Base-by-base conservation (phyloP, 371 early-diverging fungal species). In the Thermomucor indicae-seudaticae region DNA sequence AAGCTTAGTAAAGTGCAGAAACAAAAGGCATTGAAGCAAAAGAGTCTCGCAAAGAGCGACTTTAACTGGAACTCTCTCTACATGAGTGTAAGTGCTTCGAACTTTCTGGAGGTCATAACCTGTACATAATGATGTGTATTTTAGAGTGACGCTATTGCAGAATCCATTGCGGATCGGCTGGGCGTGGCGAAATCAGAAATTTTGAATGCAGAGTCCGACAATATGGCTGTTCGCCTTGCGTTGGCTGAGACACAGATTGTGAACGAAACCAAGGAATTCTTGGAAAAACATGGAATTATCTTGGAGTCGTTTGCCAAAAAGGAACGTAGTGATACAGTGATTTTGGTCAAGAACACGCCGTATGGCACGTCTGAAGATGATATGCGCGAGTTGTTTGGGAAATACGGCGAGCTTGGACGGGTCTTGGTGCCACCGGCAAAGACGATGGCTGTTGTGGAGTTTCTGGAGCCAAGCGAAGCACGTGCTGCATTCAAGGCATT, bases 231-330 rank as follows among this genome's bases (percentile, higher is more conserved):
- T 3, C 83, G 95, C 23, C 72, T 96, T 43, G 97, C 98, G 0
- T 77, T 96, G 32, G 98, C 98, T 14, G 98, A 98, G 70, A 97
- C 98, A 0, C 89, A 96, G 55, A 85, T 98, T 43, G 84, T 97
- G 44, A 81, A 79, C 63, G 96, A 96, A 60, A 96, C 96, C 14
- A 96, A 96, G 63, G 68, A 82, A 40, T 97, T 83, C 57, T 81
- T 97, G 55, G 89, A 91, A 60, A 79, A 88, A 54, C 85, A 92
- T 43, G 96, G 96, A 17, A 85, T 97, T 46, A 62, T 70, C 11
- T 67, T 95, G 25, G 85, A 88, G 45, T 69, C 85, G 1, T 95
- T 94, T 68, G 81, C 67, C 43, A 71, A 75, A 46, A 85, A 86
- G 57, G 81, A 84, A 31, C 81, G 95, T 37, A 90, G 91, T 60